Conservation (phyloP, 345 rosid genomes). For the Syzygium jambos region DNA sequence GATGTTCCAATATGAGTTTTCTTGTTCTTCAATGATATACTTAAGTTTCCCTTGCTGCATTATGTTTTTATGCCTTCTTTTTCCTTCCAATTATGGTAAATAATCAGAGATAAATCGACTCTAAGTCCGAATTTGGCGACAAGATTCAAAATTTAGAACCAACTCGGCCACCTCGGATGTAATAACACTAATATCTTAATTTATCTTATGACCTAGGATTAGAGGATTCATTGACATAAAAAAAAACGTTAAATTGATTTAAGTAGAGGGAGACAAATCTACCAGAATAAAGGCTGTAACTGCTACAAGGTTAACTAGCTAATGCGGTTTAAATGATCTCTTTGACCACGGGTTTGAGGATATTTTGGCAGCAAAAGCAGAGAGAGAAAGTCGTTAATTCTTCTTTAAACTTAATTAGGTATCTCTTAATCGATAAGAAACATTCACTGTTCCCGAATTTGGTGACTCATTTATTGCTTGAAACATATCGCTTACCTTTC, state of each 20-base stretch:
- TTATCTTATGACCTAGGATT: not conserved
- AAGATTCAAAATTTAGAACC: not conserved
- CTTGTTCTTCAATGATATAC: not conserved
- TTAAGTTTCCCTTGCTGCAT: rapidly evolving
- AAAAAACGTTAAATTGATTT: not conserved
- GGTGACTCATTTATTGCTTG: not conserved
- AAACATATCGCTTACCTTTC: not conserved
- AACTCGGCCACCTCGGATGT: not conserved
- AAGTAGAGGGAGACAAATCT: not conserved
- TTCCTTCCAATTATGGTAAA: not conserved
- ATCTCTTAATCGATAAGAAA: not conserved
- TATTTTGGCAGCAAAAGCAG: not conserved
- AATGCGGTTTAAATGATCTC: not conserved
- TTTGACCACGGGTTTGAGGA: not conserved
- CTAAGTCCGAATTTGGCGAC: not conserved
- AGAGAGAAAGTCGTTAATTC: not conserved
- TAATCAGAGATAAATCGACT: not conserved
- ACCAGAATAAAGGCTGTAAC: not conserved
- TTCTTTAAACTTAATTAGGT: not conserved
- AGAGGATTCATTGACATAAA: not conserved
- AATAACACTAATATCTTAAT: not conserved
- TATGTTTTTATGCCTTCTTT: not conserved
- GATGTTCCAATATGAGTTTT: not conserved
- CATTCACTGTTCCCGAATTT: not conserved
- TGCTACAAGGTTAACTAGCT: not conserved